Evolutionary conservation across 768 basidiomycete species (phyloP).

Genomic region (Lepiota subincarnata): DNA sequence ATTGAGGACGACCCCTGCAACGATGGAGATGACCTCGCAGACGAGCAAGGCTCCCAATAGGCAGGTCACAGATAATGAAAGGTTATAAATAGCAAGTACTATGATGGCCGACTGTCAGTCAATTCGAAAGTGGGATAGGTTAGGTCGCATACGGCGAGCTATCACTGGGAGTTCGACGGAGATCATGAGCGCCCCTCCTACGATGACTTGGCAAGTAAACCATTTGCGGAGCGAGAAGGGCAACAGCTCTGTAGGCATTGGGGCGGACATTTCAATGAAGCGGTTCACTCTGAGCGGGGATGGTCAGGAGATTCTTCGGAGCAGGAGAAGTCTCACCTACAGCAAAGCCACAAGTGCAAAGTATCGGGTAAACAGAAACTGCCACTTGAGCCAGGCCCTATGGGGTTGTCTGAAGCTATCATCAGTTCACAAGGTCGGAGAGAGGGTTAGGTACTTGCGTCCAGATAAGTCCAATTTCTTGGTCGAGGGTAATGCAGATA

Average conservation of each 20-base stretch:
- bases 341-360: conserved; percentile 23
- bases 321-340: conserved; percentile 14
- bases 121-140: neutral
- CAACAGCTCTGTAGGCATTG: conserved; percentile 7
- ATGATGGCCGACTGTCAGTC: neutral
- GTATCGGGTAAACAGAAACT: conserved; percentile 26
- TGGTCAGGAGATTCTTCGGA: neutral
- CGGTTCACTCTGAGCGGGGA: conserved; percentile 19
- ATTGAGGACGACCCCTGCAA: conserved; percentile 19
- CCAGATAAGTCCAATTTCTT: conserved; percentile 33
- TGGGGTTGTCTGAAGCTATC: conserved; percentile 17
- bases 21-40: conserved; percentile 19
- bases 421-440: neutral
- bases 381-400: conserved; percentile 24
- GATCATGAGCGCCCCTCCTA: conserved; percentile 22
- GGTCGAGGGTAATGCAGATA: conserved; percentile 28
- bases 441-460: conserved; percentile 19
- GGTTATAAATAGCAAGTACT: conserved; percentile 34
- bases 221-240: conserved; percentile 17
- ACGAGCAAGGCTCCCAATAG: conserved; percentile 19
- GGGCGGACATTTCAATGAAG: conserved; percentile 16
- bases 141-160: conserved; percentile 20
- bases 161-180: conserved; percentile 27
- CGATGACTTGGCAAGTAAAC: conserved; percentile 23
- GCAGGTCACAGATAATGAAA: conserved; percentile 20